phyloP scores from a whole-genome alignment of 495 filamentous ascomycete genomes.

The Penicillium psychrofluorescens region DNA sequence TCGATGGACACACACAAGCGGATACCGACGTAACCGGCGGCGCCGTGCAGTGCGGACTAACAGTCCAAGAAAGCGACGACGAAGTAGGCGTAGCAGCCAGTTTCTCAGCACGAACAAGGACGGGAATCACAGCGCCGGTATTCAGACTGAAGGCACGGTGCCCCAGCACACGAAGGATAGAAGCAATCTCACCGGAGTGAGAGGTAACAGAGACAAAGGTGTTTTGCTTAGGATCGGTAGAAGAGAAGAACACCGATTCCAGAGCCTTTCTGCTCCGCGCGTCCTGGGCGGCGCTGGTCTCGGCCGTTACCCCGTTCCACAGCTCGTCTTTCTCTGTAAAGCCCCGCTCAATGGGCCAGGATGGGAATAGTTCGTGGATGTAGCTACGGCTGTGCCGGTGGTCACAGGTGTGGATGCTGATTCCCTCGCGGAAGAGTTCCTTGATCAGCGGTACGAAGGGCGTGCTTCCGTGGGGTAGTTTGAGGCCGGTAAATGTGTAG shows the following conservation, averaged over 20 bases:
- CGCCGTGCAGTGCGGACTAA: constrained; percentile 42
- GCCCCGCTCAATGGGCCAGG: constrained; percentile 52
- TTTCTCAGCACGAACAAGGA: constrained; percentile 53
- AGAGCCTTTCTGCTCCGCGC: constrained; percentile 47
- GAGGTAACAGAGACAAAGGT: constrained; percentile 60
- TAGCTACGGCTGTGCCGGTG: constrained; percentile 49
- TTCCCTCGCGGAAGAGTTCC: constrained; percentile 64
- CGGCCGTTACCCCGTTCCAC: constrained; percentile 50
- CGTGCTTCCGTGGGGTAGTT: constrained; percentile 32
- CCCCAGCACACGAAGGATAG: constrained; percentile 49
- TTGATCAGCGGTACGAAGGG: constrained; percentile 58
- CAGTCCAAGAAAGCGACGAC: constrained; percentile 30
- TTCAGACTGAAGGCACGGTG: constrained; percentile 54
- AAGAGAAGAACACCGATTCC: constrained; percentile 52
- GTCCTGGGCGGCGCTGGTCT: constrained; percentile 49
- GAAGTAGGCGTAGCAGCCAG: constrained; percentile 14
- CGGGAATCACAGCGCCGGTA: constrained; percentile 66
- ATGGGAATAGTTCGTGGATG: constrained; percentile 52
- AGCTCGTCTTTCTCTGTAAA: constrained; percentile 57
- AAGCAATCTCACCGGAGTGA: constrained; percentile 59
- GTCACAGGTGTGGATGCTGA: constrained; percentile 76
- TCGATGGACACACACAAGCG: constrained; percentile 39
- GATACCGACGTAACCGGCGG: constrained; percentile 42
- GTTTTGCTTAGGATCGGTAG: constrained; percentile 19
- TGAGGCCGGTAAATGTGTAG: constrained; percentile 50